A percentile compares a stretch with the other conserved stretches of the same genome.
Conservation (phyloP, 345 rosid species). For the Eucalyptus erythrocorys region DNA sequence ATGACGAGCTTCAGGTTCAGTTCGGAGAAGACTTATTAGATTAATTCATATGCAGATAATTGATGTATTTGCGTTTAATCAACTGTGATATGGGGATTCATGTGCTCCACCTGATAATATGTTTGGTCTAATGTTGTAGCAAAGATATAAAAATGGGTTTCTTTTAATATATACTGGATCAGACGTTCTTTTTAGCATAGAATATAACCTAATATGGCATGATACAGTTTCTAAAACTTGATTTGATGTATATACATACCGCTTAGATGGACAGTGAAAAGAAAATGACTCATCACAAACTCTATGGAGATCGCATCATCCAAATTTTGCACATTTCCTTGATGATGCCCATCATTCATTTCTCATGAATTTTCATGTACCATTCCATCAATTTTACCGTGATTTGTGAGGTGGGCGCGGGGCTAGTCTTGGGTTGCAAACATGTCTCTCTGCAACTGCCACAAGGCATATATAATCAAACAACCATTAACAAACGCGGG, state of each 20-base stretch:
- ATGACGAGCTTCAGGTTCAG: neutral
- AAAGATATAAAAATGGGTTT: neutral
- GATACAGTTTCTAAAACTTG: too few species aligned
- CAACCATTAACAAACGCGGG: too few species aligned
- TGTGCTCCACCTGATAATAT: constrained; percentile 47
- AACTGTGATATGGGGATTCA: constrained; percentile 1
- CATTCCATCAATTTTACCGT: too few species aligned
- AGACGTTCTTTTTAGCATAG: neutral
- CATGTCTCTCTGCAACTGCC: too few species aligned
- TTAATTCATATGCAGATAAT: neutral
- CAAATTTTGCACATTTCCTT: neutral
- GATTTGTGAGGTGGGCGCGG: too few species aligned
- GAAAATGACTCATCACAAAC: constrained; percentile 18
- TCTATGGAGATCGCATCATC: neutral
- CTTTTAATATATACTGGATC: neutral
- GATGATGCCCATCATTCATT: neutral
- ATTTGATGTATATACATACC: too few species aligned
- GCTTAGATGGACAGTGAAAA: neutral
- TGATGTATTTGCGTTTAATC: neutral
- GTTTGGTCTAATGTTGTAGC: neutral
- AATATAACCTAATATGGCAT: too few species aligned
- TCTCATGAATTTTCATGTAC: too few species aligned
- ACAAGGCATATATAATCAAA: too few species aligned
- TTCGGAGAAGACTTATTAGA: neutral
- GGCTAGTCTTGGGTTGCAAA: too few species aligned